Percentiles rank a stretch among this genome's conserved stretches.
Evolutionary conservation across 441 rosid species (phyloP).

Genomic region (Pelargonium hybrid): DNA sequence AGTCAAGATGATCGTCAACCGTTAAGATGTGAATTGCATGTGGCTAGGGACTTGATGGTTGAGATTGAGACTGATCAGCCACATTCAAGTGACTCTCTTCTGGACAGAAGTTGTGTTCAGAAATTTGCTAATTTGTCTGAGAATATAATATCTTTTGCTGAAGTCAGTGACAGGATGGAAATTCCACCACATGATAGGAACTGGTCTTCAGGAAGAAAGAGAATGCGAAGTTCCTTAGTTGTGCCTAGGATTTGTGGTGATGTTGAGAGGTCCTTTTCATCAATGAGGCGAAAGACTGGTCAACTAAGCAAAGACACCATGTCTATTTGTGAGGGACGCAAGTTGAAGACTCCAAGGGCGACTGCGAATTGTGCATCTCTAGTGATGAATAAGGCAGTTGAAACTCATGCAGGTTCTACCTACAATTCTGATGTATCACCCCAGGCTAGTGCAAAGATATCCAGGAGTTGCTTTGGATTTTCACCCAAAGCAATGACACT

Average conservation of each 20-base stretch:
- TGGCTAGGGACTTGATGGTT: constrained; percentile 31
- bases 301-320: constrained; percentile 23
- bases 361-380: constrained; percentile 22
- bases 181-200: constrained; percentile 25
- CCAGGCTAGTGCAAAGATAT: constrained; percentile 19
- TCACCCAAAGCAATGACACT: constrained; percentile 29
- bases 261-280: constrained; percentile 23
- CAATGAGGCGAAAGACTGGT: constrained; percentile 24
- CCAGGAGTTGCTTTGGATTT: constrained; percentile 18
- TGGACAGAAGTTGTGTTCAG: constrained; percentile 28
- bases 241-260: constrained; percentile 26
- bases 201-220: constrained; percentile 37
- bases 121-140: constrained; percentile 30
- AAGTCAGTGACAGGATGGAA: constrained; percentile 28
- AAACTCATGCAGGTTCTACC: constrained; percentile 19
- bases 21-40: constrained; percentile 29
- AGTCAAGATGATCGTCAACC: constrained; percentile 32
- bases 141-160: constrained; percentile 28
- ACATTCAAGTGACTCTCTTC: constrained; percentile 26
- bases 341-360: constrained; percentile 23
- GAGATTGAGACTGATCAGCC: constrained; percentile 37
- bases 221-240: constrained; percentile 27
- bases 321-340: constrained; percentile 17
- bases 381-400: constrained; percentile 21
- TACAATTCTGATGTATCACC: constrained; percentile 19